phyloP scores from a whole-genome alignment of 306 rosid species.

The Ochetophila trinervis region DNA sequence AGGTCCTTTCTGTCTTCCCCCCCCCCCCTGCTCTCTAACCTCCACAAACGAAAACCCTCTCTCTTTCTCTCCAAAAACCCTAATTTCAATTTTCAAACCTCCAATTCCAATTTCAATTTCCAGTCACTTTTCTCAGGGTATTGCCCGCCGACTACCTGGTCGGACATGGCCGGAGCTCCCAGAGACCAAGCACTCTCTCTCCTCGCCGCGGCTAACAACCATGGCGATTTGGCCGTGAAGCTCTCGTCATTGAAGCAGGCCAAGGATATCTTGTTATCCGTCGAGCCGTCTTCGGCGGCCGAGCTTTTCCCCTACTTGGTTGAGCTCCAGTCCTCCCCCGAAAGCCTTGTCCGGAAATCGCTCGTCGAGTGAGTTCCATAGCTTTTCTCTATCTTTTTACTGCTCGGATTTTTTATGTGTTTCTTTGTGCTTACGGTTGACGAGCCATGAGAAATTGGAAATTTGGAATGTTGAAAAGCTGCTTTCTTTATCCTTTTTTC shows the following conservation, averaged over 20 bases:
- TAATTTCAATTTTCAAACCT: conserved; percentile 33
- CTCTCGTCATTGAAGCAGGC: conserved; percentile 74
- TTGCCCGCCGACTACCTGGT: neutral
- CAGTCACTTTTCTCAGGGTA: neutral
- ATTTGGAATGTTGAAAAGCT: too few relatives aligned
- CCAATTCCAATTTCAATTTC: neutral
- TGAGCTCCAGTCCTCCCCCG: conserved; percentile 85
- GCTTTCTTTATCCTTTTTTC: too few relatives aligned
- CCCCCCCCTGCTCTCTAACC: neutral
- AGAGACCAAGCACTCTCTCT: conserved; percentile 76
- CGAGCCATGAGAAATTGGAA: too few relatives aligned
- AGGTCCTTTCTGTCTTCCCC: too few relatives aligned
- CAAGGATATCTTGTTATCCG: conserved; percentile 58
- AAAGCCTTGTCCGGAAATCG: conserved; percentile 68
- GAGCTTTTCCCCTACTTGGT: conserved; percentile 80
- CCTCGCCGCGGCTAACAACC: conserved; percentile 90
- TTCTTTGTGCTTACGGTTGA: neutral
- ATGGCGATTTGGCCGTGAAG: conserved; percentile 86
- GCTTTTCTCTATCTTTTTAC: neutral
- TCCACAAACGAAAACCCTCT: neutral
- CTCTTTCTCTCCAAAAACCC: conserved; percentile 16
- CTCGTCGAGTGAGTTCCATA: conserved; percentile 65
- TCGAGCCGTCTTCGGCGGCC: conserved; percentile 63
- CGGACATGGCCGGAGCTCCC: conserved; percentile 58
- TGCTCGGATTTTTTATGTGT: neutral